phyloP scores from a whole-genome alignment of 768 basidiomycete species.

The Rhizopogon roseolus region DNA sequence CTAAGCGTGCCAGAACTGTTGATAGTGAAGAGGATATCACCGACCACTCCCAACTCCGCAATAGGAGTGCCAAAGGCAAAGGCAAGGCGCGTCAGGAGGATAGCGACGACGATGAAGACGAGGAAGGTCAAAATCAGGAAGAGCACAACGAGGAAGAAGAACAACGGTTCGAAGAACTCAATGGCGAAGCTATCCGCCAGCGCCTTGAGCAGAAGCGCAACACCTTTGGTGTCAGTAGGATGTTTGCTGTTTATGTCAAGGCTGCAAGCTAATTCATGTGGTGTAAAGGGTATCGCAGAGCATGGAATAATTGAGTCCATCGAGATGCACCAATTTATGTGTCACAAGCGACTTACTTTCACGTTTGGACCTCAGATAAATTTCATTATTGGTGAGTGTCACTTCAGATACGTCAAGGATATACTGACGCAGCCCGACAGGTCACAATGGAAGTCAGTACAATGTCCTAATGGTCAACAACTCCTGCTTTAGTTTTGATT shows the following conservation, averaged over 20 bases:
- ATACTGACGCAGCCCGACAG: slow-evolving; percentile 30
- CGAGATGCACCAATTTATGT: slow-evolving; percentile 94
- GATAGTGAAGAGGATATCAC: slow-evolving; percentile 31
- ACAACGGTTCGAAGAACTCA: slow-evolving; percentile 57
- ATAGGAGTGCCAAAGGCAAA: slow-evolving; percentile 30
- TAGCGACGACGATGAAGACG: slow-evolving; percentile 25
- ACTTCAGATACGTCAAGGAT: neutral
- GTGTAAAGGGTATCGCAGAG: slow-evolving; percentile 66
- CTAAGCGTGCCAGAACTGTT: slow-evolving; percentile 41
- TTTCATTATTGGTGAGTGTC: slow-evolving; percentile 80
- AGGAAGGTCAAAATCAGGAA: slow-evolving; percentile 31
- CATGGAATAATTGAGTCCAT: slow-evolving; percentile 85
- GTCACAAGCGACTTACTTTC: slow-evolving; percentile 81
- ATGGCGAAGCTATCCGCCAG: slow-evolving; percentile 51
- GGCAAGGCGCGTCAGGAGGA: slow-evolving; percentile 23
- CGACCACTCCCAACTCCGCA: slow-evolving; percentile 9
- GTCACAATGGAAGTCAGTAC: slow-evolving; percentile 87
- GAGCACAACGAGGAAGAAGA: slow-evolving; percentile 50
- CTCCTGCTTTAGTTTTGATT: neutral
- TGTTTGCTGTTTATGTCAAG: slow-evolving; percentile 28
- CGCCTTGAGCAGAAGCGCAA: slow-evolving; percentile 42
- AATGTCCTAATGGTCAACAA: neutral
- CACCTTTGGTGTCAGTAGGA: slow-evolving; percentile 40
- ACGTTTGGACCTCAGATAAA: slow-evolving; percentile 92
- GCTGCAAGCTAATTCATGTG: neutral